A percentile compares a stretch with the other conserved stretches of the same genome.
phyloP scores from a whole-genome alignment of 768 basidiomycete species.

The Tulasnella sp. region DNA sequence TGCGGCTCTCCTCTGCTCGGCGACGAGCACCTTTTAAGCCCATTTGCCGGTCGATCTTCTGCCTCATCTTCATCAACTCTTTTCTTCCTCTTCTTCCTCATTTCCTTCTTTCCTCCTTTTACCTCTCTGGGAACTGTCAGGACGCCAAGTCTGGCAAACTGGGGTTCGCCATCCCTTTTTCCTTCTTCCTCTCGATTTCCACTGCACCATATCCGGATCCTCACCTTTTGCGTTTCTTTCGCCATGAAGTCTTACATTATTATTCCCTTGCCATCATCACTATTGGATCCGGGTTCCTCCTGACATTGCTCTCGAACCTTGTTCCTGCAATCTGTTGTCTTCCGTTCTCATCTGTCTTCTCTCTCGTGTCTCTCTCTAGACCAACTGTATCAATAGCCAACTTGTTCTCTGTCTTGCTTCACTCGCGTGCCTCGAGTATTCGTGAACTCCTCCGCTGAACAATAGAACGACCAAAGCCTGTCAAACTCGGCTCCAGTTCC shows the following conservation, averaged over 20 bases:
- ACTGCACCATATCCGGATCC: neutral
- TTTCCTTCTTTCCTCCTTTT: neutral
- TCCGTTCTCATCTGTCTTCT: neutral
- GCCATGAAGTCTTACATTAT: neutral
- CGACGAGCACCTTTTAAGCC: neutral
- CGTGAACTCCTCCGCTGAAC: too few relatives aligned
- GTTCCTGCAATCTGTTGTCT: neutral
- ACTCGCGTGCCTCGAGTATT: too few relatives aligned
- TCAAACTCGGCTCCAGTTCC: neutral
- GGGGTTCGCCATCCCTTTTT: neutral
- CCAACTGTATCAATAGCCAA: slow-evolving; percentile 2
- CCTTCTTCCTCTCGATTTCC: neutral
- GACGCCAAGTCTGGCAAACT: neutral
- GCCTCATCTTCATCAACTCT: neutral
- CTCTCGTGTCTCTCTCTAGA: neutral
- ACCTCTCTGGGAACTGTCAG: neutral
- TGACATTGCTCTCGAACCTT: neutral
- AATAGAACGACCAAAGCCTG: neutral
- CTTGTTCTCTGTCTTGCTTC: neutral
- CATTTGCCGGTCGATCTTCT: neutral
- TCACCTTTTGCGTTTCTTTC: neutral
- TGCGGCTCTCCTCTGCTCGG: neutral
- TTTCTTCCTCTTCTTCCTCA: neutral
- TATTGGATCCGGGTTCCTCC: neutral
- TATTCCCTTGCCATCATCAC: neutral